Percentiles rank a stretch among this genome's conserved stretches.
Conservation (phyloP, 768 basidiomycete genomes). For the Kwoniella mangroviensis region DNA sequence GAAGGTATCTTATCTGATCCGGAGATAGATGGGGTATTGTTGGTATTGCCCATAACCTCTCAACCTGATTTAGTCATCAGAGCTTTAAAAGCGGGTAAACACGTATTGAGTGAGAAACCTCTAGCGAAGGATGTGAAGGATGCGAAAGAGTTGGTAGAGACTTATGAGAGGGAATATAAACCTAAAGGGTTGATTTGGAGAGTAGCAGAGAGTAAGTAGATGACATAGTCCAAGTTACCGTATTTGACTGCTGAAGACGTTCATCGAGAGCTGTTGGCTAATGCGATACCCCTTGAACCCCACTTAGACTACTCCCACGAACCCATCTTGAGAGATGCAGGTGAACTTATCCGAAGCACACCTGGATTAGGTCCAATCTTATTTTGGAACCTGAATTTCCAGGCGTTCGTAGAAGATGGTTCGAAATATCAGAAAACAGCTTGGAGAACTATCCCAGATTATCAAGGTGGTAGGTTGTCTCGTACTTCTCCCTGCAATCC, state of each 20-base stretch:
- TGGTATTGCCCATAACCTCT: slow-evolving; percentile 75
- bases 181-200: slow-evolving; percentile 75
- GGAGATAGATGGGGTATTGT: slow-evolving; percentile 74
- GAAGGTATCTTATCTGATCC: slow-evolving; percentile 65
- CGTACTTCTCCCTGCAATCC: neutral
- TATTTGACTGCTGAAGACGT: neutral
- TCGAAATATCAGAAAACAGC: slow-evolving; percentile 79
- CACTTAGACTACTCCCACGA: slow-evolving; percentile 48
- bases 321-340: slow-evolving; percentile 36
- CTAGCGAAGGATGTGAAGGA: slow-evolving; percentile 71
- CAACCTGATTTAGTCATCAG: slow-evolving; percentile 73
- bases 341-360: slow-evolving; percentile 27
- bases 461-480: slow-evolving; percentile 53
- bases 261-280: neutral
- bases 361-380: slow-evolving; percentile 66
- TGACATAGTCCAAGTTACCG: slow-evolving; percentile 1
- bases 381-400: slow-evolving; percentile 67
- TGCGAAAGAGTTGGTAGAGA: slow-evolving; percentile 69
- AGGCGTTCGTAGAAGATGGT: slow-evolving; percentile 66
- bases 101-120: slow-evolving; percentile 88
- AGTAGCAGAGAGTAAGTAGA: slow-evolving; percentile 75
- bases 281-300: neutral
- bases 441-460: slow-evolving; percentile 80
- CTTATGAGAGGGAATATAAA: slow-evolving; percentile 70
- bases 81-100: slow-evolving; percentile 69